Evolutionary conservation across 2,329 filamentous ascomycete genomes (phyloP).

Genomic region (Alternaria sp.): DNA sequence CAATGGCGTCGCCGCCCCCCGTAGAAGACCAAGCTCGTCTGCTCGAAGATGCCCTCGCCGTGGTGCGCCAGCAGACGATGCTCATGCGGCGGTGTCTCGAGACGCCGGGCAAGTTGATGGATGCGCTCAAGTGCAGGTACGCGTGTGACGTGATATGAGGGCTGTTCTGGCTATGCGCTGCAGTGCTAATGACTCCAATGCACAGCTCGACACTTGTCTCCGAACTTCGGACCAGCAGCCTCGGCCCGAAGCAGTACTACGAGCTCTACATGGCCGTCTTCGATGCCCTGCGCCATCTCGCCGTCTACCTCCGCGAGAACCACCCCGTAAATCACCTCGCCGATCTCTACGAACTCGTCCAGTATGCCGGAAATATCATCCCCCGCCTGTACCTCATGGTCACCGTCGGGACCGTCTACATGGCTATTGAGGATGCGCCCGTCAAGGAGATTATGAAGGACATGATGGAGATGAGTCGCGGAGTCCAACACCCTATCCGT

Average conservation of each 20-base stretch:
- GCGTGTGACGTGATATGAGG: slow-evolving; percentile 12
- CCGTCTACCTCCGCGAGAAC: slow-evolving; percentile 94
- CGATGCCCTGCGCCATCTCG: slow-evolving; percentile 94
- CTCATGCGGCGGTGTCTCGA: slow-evolving; percentile 98
- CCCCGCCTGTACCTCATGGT: slow-evolving; percentile 98
- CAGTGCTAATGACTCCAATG: slow-evolving; percentile 14
- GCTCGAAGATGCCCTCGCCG: slow-evolving; percentile 94
- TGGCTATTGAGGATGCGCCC: slow-evolving; percentile 96
- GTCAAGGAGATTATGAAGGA: slow-evolving; percentile 99
- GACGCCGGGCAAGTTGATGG: slow-evolving; percentile 98
- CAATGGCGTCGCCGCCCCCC: slow-evolving; percentile 59
- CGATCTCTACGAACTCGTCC: slow-evolving; percentile 96
- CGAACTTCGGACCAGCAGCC: slow-evolving; percentile 94
- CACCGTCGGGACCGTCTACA: slow-evolving; percentile 98
- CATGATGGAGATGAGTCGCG: slow-evolving; percentile 99
- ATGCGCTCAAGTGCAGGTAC: slow-evolving; percentile 99
- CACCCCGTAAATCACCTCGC: slow-evolving; percentile 98
- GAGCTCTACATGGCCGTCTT: slow-evolving; percentile 99
- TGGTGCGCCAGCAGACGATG: slow-evolving; percentile 95
- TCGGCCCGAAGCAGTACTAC: slow-evolving; percentile 99
- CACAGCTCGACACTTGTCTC: slow-evolving; percentile 93
- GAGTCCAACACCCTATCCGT: slow-evolving; percentile 95
- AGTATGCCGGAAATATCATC: slow-evolving; percentile 98
- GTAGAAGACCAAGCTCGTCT: slow-evolving; percentile 77
- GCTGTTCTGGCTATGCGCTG: background rate